These are phyloP conservation scores for Tarenaya hassleriana DNA, from an alignment of 345 rosid species.

Conservation along the genomic window DNA sequence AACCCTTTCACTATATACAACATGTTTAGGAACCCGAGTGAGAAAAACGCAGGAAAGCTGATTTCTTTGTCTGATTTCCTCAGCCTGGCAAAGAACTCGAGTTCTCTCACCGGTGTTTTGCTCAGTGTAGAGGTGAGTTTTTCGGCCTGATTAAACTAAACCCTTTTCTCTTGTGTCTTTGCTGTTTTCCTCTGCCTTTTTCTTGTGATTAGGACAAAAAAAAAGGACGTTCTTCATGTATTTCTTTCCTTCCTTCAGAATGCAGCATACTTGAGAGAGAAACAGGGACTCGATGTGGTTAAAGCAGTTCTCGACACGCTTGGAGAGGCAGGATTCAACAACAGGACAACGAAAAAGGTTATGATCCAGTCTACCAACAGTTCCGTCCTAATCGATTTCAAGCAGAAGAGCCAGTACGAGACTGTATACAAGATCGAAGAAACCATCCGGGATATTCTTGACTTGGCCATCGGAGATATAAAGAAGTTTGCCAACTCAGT, in stretches of 20 bases:
- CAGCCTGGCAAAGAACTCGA: conserved; percentile 48
- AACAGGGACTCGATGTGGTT: conserved; percentile 42
- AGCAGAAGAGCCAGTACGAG: conserved; percentile 40
- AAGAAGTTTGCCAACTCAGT: conserved; percentile 68
- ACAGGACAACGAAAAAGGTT: conserved; percentile 39
- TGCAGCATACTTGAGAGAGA: conserved; percentile 60
- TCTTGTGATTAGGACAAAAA: no score
- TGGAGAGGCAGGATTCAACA: conserved; percentile 51
- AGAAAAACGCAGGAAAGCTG: conserved; percentile 42
- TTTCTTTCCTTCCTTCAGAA: conserved; percentile 47
- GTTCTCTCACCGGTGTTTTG: conserved; percentile 67
- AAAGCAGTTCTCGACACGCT: conserved; percentile 49
- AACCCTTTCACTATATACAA: conserved; percentile 34
- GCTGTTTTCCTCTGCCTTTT: no score
- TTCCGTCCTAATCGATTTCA: conserved; percentile 63
- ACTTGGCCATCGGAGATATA: conserved; percentile 47
- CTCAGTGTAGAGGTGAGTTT: conserved; percentile 75
- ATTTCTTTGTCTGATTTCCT: conserved; percentile 55
- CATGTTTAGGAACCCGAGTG: conserved; percentile 52
- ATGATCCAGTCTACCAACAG: conserved; percentile 82
- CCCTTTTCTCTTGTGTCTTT: no score
- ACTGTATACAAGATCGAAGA: conserved; percentile 64
- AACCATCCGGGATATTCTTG: conserved; percentile 42
- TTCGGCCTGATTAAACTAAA: no score
- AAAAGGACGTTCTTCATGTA: no score